phyloP scores from a whole-genome alignment of 78 protist species.

The Speleostelium caveatum region DNA sequence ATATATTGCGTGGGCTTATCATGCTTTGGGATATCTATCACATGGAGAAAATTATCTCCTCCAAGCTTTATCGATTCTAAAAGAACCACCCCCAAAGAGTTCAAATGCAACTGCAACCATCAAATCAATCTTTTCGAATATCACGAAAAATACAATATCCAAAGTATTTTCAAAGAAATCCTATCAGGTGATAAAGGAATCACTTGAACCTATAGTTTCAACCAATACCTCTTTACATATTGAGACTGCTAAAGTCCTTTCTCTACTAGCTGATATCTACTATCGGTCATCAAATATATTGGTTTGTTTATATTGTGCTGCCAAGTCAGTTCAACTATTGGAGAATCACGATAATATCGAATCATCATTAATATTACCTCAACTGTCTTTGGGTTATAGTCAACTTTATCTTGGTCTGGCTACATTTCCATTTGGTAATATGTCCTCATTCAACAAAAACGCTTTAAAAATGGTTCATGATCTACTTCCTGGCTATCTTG shows the following conservation, averaged over 20 bases:
- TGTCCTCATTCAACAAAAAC: slow-evolving; percentile 14
- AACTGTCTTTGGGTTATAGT: neutral
- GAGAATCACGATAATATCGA: neutral
- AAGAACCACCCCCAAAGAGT: slow-evolving; percentile 16
- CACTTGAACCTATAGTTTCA: neutral
- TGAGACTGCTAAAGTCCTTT: slow-evolving; percentile 13
- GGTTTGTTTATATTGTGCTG: slow-evolving; percentile 8
- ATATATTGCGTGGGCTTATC: slow-evolving; percentile 17
- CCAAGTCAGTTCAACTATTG: neutral
- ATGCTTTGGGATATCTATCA: slow-evolving; percentile 9
- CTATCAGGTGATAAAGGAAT: neutral
- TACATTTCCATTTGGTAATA: neutral
- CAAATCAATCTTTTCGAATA: neutral
- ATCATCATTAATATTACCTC: slow-evolving; percentile 21
- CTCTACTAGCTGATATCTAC: neutral
- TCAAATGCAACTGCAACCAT: neutral
- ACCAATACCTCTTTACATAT: neutral
- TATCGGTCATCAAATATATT: neutral
- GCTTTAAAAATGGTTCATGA: slow-evolving; percentile 11
- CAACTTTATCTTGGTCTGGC: slow-evolving; percentile 6
- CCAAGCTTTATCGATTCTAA: slow-evolving; percentile 1
- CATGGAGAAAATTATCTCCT: slow-evolving; percentile 24
- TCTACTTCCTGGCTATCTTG: neutral
- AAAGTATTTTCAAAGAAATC: neutral
- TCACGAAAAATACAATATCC: slow-evolving; percentile 19